Evolutionary conservation across 148 eudicot species (phyloP).

Genomic region (Dianthus caryophyllus): DNA sequence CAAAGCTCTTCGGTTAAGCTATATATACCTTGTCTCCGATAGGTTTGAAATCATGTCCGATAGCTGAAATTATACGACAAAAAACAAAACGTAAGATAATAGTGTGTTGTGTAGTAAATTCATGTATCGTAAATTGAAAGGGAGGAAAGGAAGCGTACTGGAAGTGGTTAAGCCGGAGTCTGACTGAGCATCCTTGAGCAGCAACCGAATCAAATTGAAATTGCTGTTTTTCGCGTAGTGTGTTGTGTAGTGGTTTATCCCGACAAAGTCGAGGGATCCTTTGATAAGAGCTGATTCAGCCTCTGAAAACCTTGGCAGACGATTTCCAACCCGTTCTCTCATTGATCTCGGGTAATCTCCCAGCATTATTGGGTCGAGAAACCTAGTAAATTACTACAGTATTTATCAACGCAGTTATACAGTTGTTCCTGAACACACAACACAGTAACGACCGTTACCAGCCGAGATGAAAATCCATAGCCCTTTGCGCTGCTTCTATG

Average conservation of each 20-base stretch:
- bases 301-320: slow-evolving; percentile 46
- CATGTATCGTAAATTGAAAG: background rate
- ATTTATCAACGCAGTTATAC: no score
- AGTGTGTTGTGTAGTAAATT: no score
- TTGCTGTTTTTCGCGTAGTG: slow-evolving; percentile 49
- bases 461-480: slow-evolving; percentile 71
- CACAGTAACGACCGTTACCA: slow-evolving; percentile 38
- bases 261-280: slow-evolving; percentile 80
- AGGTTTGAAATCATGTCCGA: slow-evolving; percentile 44
- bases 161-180: slow-evolving; percentile 61
- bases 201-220: slow-evolving; percentile 34
- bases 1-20: background rate
- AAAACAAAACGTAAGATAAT: no score
- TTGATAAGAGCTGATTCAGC: slow-evolving; percentile 46
- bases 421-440: no score
- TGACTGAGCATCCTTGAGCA: slow-evolving; percentile 53
- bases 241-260: slow-evolving; percentile 90
- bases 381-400: slow-evolving; percentile 29
- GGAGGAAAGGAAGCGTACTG: slow-evolving; percentile 38
- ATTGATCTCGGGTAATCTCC: slow-evolving; percentile 67
- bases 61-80: slow-evolving; percentile 40
- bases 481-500: slow-evolving; percentile 74
- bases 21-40: slow-evolving; percentile 60
- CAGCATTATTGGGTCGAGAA: slow-evolving; percentile 53
- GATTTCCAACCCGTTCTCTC: slow-evolving; percentile 48